Evolutionary conservation across 164 flowering plant species (phyloP), one percentile per base, ranked within the genome.

Genomic region (Tinospora cordifolia): DNA sequence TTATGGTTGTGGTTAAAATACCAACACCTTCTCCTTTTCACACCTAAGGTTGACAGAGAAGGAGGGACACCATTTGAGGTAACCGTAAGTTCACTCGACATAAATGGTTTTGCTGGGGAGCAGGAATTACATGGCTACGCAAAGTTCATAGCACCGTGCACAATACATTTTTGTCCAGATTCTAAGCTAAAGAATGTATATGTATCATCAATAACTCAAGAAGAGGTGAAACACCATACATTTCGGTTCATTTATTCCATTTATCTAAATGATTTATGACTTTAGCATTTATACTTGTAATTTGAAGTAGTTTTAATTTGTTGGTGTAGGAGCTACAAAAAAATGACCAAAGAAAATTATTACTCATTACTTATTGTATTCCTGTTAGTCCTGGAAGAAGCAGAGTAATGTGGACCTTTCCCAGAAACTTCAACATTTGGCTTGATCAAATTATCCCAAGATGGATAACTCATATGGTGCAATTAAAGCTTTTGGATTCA

Each of bases 351-450:
- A 74, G 72, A 70, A 76, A 66, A 73, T 21, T 69, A 19, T 75
- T 86, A 70, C 72, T 87, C 40, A 75, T 91, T 68, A 86, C 91
- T 69, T 76, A 88, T 12, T 89, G 93, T 67, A 65, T 93, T 79
- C 98, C 97, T 15, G 97, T 93, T 46, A 85, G 90, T 78, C 97
- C 98, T 1, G 97, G 98, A 65, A 74, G 80, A 19, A 93, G 95
- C 84, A 87, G 98, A 81, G 71, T 93, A 77, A 89, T 93, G 75
- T 89, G 91, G 89, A 63, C 76, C 12, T 83, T 87, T 74, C 98
- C 93, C 0, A 89, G 98, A 78, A 93, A 93, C 66, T 89, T 87
- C 79, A 84, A 83, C 4, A 66, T 82, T 62, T 87, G 88, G 95
- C 69, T 88, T 30, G 95, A 90, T 63, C 76, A 72, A 65, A 13